Conservation (phyloP, 306 rosid genomes). For the Corylus heterophylla region DNA sequence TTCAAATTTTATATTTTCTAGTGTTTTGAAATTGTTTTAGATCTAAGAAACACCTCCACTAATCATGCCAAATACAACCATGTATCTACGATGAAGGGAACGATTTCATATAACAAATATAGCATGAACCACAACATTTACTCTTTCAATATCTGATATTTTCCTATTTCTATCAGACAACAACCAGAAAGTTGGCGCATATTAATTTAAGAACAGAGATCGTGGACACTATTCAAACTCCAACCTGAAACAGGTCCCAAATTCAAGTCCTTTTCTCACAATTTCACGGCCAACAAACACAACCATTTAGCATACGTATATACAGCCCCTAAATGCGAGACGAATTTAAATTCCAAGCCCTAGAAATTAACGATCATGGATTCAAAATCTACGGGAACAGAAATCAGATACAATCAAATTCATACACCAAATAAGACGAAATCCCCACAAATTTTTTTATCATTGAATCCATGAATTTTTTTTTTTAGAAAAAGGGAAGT, state of each 20-base stretch:
- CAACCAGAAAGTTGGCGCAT: background rate
- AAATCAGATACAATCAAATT: background rate
- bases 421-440: background rate
- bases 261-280: background rate
- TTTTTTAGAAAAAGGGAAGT: background rate
- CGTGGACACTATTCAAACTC: background rate
- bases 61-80: background rate
- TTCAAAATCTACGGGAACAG: background rate
- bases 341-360: background rate
- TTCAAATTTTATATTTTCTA: background rate
- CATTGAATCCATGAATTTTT: background rate
- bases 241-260: background rate
- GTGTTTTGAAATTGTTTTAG: background rate
- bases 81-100: background rate
- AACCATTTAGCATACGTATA: background rate
- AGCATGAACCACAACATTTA: background rate
- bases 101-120: background rate
- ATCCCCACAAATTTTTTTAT: background rate
- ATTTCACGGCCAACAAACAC: background rate
- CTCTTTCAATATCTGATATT: background rate
- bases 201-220: background rate
- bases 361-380: background rate
- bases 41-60: background rate
- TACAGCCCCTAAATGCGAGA: background rate
- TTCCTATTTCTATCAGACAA: background rate